Evolutionary conservation across 305 asterid species (phyloP).

Genomic region (Fraxinus baroniana): DNA sequence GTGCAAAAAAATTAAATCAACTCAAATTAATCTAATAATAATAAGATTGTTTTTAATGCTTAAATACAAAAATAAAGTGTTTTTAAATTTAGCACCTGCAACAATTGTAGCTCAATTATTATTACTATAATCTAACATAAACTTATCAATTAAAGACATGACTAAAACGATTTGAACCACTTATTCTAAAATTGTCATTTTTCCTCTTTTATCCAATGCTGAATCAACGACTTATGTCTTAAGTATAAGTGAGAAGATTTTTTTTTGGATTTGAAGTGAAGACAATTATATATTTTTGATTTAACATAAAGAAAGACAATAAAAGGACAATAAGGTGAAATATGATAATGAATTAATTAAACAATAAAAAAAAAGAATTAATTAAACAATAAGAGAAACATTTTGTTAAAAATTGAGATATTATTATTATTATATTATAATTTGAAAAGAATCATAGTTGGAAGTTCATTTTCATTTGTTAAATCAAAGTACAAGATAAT

Average conservation of each 20-base stretch:
- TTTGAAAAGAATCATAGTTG: not conserved
- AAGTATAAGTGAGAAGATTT: no score
- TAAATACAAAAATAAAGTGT: not conserved
- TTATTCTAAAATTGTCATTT: no score
- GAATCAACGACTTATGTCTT: no score
- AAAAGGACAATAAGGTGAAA: not conserved
- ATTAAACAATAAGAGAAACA: not conserved
- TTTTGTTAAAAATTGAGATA: not conserved
- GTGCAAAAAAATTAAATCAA: not conserved
- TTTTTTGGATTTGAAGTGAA: no score
- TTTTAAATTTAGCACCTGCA: not conserved
- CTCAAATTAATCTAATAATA: not conserved
- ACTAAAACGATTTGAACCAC: no score
- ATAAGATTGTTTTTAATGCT: not conserved
- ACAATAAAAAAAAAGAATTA: not conserved
- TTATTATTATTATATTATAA: no score
- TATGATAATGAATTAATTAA: not conserved
- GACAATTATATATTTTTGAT: no score
- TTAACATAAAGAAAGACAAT: not conserved
- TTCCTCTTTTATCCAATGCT: no score
- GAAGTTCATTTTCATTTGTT: not conserved
- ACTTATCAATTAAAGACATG: not conserved
- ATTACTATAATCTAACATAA: not conserved
- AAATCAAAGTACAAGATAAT: not conserved
- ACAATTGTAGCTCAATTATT: not conserved